Percentiles rank a stretch among this genome's conserved stretches.
Conservation (phyloP, 768 basidiomycete genomes). For the Tylopilus vinaceipallidus region DNA sequence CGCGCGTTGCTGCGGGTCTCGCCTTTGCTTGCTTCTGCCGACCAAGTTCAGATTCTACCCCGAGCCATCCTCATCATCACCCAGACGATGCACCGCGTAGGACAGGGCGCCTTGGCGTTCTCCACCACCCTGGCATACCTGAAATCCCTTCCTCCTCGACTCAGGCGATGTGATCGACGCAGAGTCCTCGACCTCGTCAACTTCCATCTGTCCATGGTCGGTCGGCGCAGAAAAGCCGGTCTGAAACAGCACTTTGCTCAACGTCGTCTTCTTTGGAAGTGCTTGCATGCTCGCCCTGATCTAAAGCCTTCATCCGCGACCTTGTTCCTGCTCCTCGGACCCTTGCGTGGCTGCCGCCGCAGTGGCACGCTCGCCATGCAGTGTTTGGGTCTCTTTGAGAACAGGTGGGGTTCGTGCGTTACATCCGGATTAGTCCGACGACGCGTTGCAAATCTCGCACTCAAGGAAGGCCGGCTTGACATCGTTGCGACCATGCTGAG, state of each 20-base stretch:
- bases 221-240: constrained; percentile 33
- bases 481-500: constrained; percentile 35
- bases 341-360: constrained; percentile 45
- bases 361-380: constrained; percentile 55
- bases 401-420: constrained; percentile 53
- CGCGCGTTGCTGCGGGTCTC: constrained; percentile 41
- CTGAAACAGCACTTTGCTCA: constrained; percentile 44
- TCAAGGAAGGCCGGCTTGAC: constrained; percentile 63
- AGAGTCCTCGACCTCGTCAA: constrained; percentile 50
- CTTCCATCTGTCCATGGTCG: constrained; percentile 41
- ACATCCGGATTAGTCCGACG: constrained; percentile 59
- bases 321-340: constrained; percentile 54
- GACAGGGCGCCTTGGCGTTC: constrained; percentile 39
- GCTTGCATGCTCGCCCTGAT: constrained; percentile 46
- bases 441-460: constrained; percentile 54
- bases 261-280: constrained; percentile 42
- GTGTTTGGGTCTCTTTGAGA: constrained; percentile 43
- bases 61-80: constrained; percentile 46
- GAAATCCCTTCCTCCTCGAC: constrained; percentile 41
- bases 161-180: constrained; percentile 35
- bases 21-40: constrained; percentile 36
- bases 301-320: constrained; percentile 60
- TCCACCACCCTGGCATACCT: constrained; percentile 50
- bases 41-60: constrained; percentile 37
- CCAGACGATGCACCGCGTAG: constrained; percentile 43